Evolutionary conservation across 1,139 yeast genomes (phyloP), one percentile per base, ranked within the genome.

Genomic region (Pichia terricola): DNA sequence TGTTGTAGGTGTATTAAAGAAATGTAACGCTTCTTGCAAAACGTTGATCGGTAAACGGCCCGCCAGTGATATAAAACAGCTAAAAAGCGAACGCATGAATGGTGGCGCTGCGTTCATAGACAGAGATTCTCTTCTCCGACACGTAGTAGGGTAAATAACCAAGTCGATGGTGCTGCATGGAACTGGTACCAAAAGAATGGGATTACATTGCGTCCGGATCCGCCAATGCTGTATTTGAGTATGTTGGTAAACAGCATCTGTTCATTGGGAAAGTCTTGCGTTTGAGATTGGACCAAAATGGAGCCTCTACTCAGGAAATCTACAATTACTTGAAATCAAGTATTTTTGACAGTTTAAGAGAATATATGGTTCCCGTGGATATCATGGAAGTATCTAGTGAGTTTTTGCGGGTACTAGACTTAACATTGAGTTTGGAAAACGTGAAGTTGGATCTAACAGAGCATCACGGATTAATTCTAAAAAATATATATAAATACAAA

Each of bases 181-280:
- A 5, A 22, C 28, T n/a, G 22, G 28, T n/a, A 5, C 26, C 32
- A 4, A 6, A 33, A 9, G 49, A 50, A 1, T 59, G 62, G 62
- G 33, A 38, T 4, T 51, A 46, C 38, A 31, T 53, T 10, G 55
- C 43, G 10, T 46, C 50, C 6, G 64, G 64, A 3, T 44, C 55
- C 0, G 63, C 64, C 2, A 60, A 60, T 37, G 54, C 50, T 0
- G 58, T 60, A 1, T 55, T 53, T 35, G 39, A 36, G 16, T 56
- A 56, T 40, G 27, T 2, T 1, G 60, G 58, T 1, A 10, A n/a
- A 2, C 40, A 42, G 16, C 22, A n/a, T 3, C 5, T 16, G 1
- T 41, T 53, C 3, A 26, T 27, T 5, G 47, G 47, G 1, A 53
- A 51, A 28, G 59, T 55, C 3, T 33, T 59, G 5, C 44, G 64